Evolutionary conservation across 169 alveolate genomes (phyloP).

Genomic region (Babesia ovata): DNA sequence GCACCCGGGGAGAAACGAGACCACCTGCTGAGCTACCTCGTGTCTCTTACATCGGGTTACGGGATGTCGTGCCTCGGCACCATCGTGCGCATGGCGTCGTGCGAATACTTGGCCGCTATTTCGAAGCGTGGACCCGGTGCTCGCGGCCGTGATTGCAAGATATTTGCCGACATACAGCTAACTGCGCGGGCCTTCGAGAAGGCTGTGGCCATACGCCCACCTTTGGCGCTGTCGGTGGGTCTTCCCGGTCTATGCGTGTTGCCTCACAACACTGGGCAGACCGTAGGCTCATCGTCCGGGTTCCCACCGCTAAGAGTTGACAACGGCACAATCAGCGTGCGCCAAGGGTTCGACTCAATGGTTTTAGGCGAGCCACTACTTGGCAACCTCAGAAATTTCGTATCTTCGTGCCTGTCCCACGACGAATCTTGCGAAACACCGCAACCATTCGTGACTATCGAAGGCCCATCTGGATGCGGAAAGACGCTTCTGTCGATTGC

Average conservation of each 20-base stretch:
- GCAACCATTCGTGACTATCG: slow-evolving; percentile 23
- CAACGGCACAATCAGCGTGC: not conserved
- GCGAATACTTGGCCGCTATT: slow-evolving; percentile 18
- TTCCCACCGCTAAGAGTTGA: slow-evolving; percentile 4
- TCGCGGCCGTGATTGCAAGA: not conserved
- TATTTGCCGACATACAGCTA: not conserved
- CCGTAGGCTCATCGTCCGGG: not conserved
- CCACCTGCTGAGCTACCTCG: not conserved
- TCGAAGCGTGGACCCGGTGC: not conserved
- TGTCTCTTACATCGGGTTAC: slow-evolving; percentile 13
- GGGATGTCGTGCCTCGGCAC: slow-evolving; percentile 2
- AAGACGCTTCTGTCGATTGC: slow-evolving; percentile 37
- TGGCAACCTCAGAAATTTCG: not conserved
- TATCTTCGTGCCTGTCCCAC: not conserved
- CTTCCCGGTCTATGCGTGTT: slow-evolving; percentile 10
- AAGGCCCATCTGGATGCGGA: slow-evolving; percentile 61
- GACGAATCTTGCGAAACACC: not conserved
- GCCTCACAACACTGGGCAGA: slow-evolving; percentile 13
- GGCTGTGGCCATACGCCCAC: slow-evolving; percentile 18
- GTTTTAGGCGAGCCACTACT: slow-evolving; percentile 1
- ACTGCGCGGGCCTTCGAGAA: slow-evolving; percentile 26
- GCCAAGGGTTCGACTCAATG: slow-evolving; percentile 19
- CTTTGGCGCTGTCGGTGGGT: slow-evolving; percentile 12
- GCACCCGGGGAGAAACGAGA: not conserved
- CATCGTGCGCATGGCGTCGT: slow-evolving; percentile 18